Evolutionary conservation across 2,329 filamentous ascomycete genomes (phyloP).

Genomic region (Colletotrichum spaethianum): DNA sequence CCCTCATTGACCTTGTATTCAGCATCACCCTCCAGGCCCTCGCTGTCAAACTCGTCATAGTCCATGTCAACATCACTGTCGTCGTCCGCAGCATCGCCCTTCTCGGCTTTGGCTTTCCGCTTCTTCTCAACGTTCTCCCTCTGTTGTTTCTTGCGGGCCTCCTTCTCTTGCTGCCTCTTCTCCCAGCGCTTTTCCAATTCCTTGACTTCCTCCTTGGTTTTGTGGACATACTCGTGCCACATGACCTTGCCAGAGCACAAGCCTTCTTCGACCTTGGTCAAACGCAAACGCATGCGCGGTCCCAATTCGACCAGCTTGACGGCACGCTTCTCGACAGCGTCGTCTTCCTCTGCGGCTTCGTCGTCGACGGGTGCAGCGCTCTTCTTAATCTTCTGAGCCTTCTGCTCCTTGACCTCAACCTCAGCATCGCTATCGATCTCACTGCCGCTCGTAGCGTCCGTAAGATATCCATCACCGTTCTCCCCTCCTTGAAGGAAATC

Average conservation of each 20-base stretch:
- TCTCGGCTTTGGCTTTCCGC: conserved; percentile 66
- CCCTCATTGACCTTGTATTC: conserved; percentile 64
- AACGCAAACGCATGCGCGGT: conserved; percentile 86
- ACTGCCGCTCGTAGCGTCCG: conserved; percentile 86
- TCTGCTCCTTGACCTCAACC: conserved; percentile 83
- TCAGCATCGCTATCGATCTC: conserved; percentile 96
- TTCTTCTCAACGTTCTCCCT: conserved; percentile 93
- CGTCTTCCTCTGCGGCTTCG: conserved; percentile 62
- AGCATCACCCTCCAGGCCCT: conserved; percentile 64
- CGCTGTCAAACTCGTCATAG: conserved; percentile 66
- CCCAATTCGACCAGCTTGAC: conserved; percentile 95
- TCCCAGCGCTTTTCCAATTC: conserved; percentile 89
- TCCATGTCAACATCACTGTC: conserved; percentile 57
- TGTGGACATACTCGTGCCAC: conserved; percentile 97
- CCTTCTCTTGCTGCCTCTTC: conserved; percentile 83
- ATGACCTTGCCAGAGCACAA: conserved; percentile 90
- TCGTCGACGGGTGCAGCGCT: conserved; percentile 63
- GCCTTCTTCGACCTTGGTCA: conserved; percentile 97
- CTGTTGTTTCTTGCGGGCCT: conserved; percentile 84
- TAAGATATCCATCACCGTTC: conserved; percentile 85
- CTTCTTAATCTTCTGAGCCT: conserved; percentile 72
- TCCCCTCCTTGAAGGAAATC: conserved; percentile 94
- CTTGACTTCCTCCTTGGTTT: conserved; percentile 82
- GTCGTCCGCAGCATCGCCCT: conserved; percentile 50
- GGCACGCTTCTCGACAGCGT: conserved; percentile 83